Evolutionary conservation across 176 grass and related monocot genomes (phyloP).

Genomic region (Alloteropsis semialata): DNA sequence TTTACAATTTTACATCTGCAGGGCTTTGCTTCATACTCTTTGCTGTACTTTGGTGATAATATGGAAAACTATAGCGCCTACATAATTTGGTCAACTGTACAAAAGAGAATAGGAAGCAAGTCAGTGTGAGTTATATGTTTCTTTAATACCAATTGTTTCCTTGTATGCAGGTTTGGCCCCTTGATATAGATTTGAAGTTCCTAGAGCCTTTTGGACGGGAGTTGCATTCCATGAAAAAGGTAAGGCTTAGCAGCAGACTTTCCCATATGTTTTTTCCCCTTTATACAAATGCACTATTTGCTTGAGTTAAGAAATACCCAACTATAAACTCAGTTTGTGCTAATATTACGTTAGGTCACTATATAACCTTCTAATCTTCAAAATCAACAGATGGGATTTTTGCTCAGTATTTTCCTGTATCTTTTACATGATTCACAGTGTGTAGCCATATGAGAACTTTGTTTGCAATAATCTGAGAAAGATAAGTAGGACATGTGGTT

Average conservation of each 20-base stretch:
- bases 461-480: background rate
- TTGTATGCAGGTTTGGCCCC: conserved; percentile 79
- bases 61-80: background rate
- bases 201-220: conserved; percentile 73
- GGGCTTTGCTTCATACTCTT: background rate
- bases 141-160: background rate
- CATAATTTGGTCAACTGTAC: background rate
- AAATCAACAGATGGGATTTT: background rate
- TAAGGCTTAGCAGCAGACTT: conserved; percentile 23
- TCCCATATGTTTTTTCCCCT: background rate
- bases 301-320: conserved; percentile 3
- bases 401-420: background rate
- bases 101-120: background rate
- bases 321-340: background rate
- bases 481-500: background rate
- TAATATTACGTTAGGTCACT: background rate
- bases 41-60: background rate
- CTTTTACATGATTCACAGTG: background rate
- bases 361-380: background rate
- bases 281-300: background rate
- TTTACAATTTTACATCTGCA: background rate
- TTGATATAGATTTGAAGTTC: conserved; percentile 84
- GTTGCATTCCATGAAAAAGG: conserved; percentile 74
- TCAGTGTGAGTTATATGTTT: background rate
- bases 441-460: background rate